These are phyloP conservation scores for Letharia lupina DNA, from an alignment of 495 filamentous ascomycete genomes.

Conservation along the genomic window DNA sequence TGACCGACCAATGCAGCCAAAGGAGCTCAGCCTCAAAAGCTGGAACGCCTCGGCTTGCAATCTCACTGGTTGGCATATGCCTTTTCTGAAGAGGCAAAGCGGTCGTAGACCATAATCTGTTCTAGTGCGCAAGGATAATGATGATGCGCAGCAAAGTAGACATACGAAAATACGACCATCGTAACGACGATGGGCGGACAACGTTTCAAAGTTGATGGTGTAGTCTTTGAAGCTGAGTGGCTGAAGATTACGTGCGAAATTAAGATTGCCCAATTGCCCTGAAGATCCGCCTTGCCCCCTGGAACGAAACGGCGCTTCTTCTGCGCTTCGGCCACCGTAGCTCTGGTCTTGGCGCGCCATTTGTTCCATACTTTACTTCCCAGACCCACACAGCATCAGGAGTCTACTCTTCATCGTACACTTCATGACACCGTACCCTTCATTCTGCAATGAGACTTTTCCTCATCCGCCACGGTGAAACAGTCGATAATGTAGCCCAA, in stretches of 20 bases:
- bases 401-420: neutral
- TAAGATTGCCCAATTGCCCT: too few relatives aligned
- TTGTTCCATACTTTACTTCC: neutral
- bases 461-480: slow-evolving; percentile 81
- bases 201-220: neutral
- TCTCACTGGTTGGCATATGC: neutral
- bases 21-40: slow-evolving; percentile 1
- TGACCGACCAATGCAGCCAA: neutral
- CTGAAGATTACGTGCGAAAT: neutral
- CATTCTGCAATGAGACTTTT: slow-evolving; percentile 53
- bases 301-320: too few relatives aligned
- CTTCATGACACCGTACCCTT: neutral
- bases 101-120: neutral
- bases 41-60: too few relatives aligned
- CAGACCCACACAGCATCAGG: neutral
- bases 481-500: slow-evolving; percentile 73
- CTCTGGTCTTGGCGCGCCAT: neutral
- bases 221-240: neutral
- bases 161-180: neutral
- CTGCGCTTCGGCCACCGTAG: neutral
- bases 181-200: neutral
- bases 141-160: neutral
- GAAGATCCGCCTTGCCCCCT: too few relatives aligned
- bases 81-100: neutral
- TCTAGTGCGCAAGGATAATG: neutral